Percentiles rank a stretch among this genome's conserved stretches.
phyloP scores from a whole-genome alignment of 495 filamentous ascomycete species.

The Tuber umbilicatum region DNA sequence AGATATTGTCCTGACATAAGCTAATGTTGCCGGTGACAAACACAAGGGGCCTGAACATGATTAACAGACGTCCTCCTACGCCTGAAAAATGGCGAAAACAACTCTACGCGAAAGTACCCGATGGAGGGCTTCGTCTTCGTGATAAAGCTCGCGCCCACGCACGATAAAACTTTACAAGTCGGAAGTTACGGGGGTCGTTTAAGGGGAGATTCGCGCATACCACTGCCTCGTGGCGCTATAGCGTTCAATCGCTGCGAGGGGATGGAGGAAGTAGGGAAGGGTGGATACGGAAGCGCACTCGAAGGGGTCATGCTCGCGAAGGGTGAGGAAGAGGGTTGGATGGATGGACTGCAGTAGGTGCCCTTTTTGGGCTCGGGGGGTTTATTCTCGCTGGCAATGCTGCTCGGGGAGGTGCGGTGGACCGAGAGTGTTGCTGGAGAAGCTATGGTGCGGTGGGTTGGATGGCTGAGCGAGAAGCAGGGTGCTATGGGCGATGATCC shows the following conservation, averaged over 20 bases:
- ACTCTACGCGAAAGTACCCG: constrained; percentile 43
- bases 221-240: constrained; percentile 8
- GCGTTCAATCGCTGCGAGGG: constrained; percentile 4
- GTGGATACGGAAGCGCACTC: not conserved
- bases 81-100: constrained; percentile 23
- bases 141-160: constrained; percentile 7
- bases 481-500: constrained; percentile 4
- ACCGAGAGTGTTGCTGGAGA: constrained; percentile 16
- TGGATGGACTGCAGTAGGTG: not conserved
- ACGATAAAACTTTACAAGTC: not conserved
- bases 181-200: not conserved
- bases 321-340: not conserved
- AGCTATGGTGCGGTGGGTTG: constrained; percentile 7
- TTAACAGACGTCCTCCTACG: constrained; percentile 32
- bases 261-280: not conserved
- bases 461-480: constrained; percentile 1
- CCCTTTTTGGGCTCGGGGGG: not conserved
- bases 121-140: constrained; percentile 41
- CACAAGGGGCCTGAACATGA: constrained; percentile 35
- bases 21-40: constrained; percentile 39
- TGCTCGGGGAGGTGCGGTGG: constrained; percentile 18
- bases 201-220: constrained; percentile 22
- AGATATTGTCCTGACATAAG: constrained; percentile 26
- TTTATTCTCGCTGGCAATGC: not conserved
- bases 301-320: not conserved